These are phyloP conservation scores for Alopecurus myosuroides DNA, from an alignment of 176 grass and related monocot genomes.

Conservation along the genomic window DNA sequence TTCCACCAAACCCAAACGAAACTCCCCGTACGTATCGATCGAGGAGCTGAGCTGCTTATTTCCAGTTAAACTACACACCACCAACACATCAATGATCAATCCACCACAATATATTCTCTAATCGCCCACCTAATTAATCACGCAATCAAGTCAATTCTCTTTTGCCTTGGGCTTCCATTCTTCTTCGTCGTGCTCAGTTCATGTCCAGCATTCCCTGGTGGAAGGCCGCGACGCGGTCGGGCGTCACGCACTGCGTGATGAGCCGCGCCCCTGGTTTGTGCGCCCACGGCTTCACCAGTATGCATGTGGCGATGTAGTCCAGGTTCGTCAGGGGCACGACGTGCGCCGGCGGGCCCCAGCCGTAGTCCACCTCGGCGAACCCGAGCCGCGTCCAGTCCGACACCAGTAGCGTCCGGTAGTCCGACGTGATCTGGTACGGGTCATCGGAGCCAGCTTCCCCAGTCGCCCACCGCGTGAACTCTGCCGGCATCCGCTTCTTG, in stretches of 20 bases:
- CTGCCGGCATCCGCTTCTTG: conserved; percentile 60
- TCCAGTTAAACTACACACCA: background rate
- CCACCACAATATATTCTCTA: background rate
- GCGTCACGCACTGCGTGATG: conserved; percentile 85
- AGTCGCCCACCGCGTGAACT: conserved; percentile 59
- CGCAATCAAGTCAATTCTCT: background rate
- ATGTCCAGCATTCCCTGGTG: conserved; percentile 56
- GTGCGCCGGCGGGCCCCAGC: conserved; percentile 77
- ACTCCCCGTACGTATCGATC: background rate
- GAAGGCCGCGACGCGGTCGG: conserved; percentile 62
- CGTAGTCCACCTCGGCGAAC: conserved; percentile 88
- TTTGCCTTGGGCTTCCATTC: background rate
- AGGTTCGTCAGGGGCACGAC: conserved; percentile 81
- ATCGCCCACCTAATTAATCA: background rate
- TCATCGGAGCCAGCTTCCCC: conserved; percentile 45
- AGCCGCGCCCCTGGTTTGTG: conserved; percentile 72
- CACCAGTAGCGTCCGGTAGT: conserved; percentile 69
- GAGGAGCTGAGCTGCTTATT: background rate
- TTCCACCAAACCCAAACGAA: background rate
- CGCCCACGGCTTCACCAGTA: conserved; percentile 66
- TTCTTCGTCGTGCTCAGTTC: background rate
- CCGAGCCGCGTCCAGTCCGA: conserved; percentile 91
- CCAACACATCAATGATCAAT: background rate
- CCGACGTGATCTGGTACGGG: conserved; percentile 87
- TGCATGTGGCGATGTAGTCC: conserved; percentile 91